phyloP scores from a whole-genome alignment of 31 red algal genomes.

The Asparagopsis taxiformis region DNA sequence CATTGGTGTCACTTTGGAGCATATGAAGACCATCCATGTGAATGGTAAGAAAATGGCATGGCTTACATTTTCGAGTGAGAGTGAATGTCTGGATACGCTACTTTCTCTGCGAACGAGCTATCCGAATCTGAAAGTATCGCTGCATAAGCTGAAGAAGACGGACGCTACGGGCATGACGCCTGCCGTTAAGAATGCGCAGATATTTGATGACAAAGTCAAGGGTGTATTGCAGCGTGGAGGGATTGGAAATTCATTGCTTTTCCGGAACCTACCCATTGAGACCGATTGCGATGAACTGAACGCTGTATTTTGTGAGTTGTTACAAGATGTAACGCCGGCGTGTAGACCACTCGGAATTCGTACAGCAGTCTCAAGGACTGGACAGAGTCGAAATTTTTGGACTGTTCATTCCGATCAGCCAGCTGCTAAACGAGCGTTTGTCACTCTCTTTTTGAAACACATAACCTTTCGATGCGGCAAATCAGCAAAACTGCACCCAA shows the following conservation, averaged over 20 bases:
- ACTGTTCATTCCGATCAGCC: not conserved
- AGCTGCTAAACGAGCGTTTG: constrained; percentile 13
- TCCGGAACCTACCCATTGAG: constrained; percentile 19
- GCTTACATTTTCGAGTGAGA: constrained; percentile 14
- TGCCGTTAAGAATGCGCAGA: not conserved
- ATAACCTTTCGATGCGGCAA: constrained; percentile 18
- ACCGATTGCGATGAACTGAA: constrained; percentile 4
- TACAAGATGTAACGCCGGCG: not conserved
- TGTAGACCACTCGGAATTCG: constrained; percentile 12
- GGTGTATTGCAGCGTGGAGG: not conserved
- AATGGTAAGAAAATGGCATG: constrained; percentile 15
- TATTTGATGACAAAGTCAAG: constrained; percentile 7
- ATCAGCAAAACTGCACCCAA: constrained; percentile 4
- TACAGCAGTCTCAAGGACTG: not conserved
- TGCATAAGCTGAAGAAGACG: constrained; percentile 6
- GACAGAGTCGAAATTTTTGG: constrained; percentile 23
- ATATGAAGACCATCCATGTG: not conserved
- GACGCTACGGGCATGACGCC: not conserved
- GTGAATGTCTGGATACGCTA: constrained; percentile 17
- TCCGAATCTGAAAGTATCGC: constrained; percentile 15
- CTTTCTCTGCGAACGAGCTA: not conserved
- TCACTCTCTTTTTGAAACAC: not conserved
- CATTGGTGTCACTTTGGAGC: not conserved
- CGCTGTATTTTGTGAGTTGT: not conserved
- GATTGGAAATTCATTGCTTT: constrained; percentile 24